Evolutionary conservation across 331 rosid genomes (phyloP).

Genomic region (Acacia pycnantha): DNA sequence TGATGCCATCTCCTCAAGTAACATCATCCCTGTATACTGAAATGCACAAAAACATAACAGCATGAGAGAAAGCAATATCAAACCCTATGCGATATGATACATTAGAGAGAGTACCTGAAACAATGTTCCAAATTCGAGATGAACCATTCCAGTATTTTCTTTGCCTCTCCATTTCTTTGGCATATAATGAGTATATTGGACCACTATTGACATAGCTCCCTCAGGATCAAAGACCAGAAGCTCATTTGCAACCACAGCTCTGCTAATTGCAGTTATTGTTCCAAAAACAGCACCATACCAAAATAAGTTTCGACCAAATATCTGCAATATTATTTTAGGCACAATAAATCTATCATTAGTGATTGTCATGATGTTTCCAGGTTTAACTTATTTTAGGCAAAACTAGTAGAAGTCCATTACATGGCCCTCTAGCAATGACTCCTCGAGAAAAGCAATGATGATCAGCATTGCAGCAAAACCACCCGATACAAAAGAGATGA

Average conservation of each 20-base stretch:
- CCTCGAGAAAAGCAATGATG: conserved; percentile 89
- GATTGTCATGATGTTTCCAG: neutral
- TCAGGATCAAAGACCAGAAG: conserved; percentile 80
- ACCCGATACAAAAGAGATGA: conserved; percentile 87
- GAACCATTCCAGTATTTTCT: conserved; percentile 68
- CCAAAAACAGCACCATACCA: conserved; percentile 99
- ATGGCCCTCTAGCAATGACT: conserved; percentile 95
- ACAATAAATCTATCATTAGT: neutral
- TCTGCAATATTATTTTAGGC: conserved; percentile 43
- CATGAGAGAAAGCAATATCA: conserved; percentile 25
- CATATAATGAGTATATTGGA: conserved; percentile 94
- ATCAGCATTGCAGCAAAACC: conserved; percentile 96
- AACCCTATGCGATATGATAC: conserved; percentile 15
- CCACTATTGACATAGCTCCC: conserved; percentile 83
- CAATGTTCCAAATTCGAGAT: conserved; percentile 72
- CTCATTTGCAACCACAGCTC: conserved; percentile 73
- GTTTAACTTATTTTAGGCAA: conserved; percentile 2
- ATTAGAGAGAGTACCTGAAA: conserved; percentile 61
- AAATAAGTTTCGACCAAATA: conserved; percentile 90
- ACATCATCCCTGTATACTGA: conserved; percentile 96
- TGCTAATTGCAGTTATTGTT: conserved; percentile 84
- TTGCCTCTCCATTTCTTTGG: conserved; percentile 95
- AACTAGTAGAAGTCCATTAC: conserved; percentile 44
- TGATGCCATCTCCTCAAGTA: conserved; percentile 97
- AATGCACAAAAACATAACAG: conserved; percentile 25